Evolutionary conservation across 148 eudicot species (phyloP).

Genomic region (Chenopodium quinoa): DNA sequence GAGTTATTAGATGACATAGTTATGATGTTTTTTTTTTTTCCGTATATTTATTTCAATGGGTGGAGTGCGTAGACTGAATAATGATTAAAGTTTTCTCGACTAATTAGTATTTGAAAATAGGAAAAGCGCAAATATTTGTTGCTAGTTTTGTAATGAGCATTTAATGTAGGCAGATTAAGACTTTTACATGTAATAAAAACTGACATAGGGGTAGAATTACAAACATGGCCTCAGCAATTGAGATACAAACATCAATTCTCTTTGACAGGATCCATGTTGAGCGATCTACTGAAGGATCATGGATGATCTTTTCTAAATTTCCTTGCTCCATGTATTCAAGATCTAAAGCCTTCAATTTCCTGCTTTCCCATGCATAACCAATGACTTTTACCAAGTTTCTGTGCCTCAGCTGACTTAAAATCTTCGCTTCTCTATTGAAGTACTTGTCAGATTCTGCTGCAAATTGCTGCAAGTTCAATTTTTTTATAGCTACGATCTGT

Average conservation of each 20-base stretch:
- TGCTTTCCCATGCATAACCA: slow-evolving; percentile 94
- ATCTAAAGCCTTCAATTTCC: slow-evolving; percentile 70
- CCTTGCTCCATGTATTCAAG: slow-evolving; percentile 92
- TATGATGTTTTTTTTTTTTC: no score
- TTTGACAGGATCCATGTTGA: slow-evolving; percentile 50
- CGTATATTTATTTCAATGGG: no score
- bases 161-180: no score
- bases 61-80: no score
- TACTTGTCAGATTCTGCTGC: slow-evolving; percentile 65
- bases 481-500: slow-evolving; percentile 60
- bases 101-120: no score
- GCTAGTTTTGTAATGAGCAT: no score
- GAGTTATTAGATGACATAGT: no score
- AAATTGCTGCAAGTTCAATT: slow-evolving; percentile 59
- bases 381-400: slow-evolving; percentile 80
- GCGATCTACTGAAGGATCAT: slow-evolving; percentile 37
- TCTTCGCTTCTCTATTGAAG: slow-evolving; percentile 69
- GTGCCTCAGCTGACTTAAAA: slow-evolving; percentile 64
- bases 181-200: no score
- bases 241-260: slow-evolving; percentile 53
- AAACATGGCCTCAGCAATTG: slow-evolving; percentile 63
- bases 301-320: slow-evolving; percentile 65
- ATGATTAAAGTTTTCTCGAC: no score
- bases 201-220: slow-evolving; percentile 29
- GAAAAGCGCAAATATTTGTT: no score